These are phyloP conservation scores for Coprinopsis strossmayeri DNA, from an alignment of 768 basidiomycete genomes.

Conservation along the genomic window DNA sequence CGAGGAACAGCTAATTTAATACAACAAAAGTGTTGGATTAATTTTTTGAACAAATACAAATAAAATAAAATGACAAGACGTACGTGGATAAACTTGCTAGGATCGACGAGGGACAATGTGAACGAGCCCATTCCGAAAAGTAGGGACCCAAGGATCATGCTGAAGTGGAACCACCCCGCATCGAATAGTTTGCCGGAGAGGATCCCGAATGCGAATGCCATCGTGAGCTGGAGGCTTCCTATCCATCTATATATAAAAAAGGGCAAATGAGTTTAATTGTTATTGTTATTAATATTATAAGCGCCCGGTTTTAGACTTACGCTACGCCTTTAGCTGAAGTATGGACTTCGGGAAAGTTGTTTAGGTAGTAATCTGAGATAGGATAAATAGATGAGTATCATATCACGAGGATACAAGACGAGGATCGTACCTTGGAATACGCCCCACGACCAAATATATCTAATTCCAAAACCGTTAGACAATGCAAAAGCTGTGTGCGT, in stretches of 20 bases:
- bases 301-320: too few species aligned
- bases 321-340: background rate
- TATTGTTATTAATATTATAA: background rate
- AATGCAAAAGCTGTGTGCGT: background rate
- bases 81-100: constrained; percentile 33
- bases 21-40: too few species aligned
- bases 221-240: constrained; percentile 40
- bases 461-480: background rate
- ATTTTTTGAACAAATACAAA: too few species aligned
- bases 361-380: constrained; percentile 8
- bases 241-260: constrained; percentile 31
- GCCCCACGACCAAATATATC: constrained; percentile 8
- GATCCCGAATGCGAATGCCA: constrained; percentile 34
- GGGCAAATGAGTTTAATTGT: constrained; percentile 4
- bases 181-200: constrained; percentile 39
- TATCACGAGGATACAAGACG: background rate
- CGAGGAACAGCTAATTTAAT: constrained; percentile 41
- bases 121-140: constrained; percentile 28
- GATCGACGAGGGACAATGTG: constrained; percentile 32
- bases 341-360: constrained; percentile 5
- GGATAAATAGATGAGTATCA: background rate
- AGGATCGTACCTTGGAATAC: constrained; percentile 9
- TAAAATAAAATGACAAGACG: constrained; percentile 7
- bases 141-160: constrained; percentile 19
- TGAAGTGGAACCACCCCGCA: constrained; percentile 34